Evolutionary conservation across 2,329 filamentous ascomycete genomes (phyloP).

Genomic region (Phialemoniopsis sp.): DNA sequence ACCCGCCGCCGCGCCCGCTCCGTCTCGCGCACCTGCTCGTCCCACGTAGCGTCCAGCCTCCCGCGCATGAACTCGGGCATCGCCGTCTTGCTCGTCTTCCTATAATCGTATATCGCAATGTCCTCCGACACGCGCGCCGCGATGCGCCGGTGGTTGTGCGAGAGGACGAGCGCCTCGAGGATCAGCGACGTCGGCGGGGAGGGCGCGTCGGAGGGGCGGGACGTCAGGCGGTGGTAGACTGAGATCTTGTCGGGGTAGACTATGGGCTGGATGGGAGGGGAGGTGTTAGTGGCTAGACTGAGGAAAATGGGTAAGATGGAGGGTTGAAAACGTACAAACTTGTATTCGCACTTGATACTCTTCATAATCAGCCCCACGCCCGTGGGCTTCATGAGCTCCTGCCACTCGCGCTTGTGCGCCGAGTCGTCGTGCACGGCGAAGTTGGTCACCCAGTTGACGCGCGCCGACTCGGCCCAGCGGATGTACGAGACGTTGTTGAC

Average conservation of each 20-base stretch:
- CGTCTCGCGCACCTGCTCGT: conserved; percentile 52
- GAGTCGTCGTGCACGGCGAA: conserved; percentile 62
- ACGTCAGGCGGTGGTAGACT: conserved; percentile 73
- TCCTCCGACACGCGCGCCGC: conserved; percentile 76
- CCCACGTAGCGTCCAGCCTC: conserved; percentile 27
- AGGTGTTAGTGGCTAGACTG: neutral
- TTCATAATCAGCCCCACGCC: conserved; percentile 72
- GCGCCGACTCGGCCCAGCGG: conserved; percentile 75
- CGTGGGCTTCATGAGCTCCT: conserved; percentile 61
- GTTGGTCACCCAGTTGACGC: conserved; percentile 74
- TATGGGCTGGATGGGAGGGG: conserved; percentile 58
- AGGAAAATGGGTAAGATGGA: conserved; percentile 1
- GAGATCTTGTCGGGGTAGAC: conserved; percentile 78
- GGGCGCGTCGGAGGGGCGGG: conserved; percentile 37
- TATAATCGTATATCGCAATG: conserved; percentile 70
- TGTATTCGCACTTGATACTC: conserved; percentile 79
- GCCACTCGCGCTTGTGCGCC: conserved; percentile 59
- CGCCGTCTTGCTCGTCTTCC: conserved; percentile 25
- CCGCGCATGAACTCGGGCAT: conserved; percentile 36
- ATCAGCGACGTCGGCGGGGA: conserved; percentile 49
- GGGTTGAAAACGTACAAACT: conserved; percentile 62
- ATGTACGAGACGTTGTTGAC: conserved; percentile 86
- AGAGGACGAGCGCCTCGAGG: conserved; percentile 63
- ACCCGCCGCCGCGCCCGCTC: conserved; percentile 47
- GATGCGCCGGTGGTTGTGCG: conserved; percentile 66